phyloP scores from a whole-genome alignment of 305 asterid species.

The Rubia tinctorum region DNA sequence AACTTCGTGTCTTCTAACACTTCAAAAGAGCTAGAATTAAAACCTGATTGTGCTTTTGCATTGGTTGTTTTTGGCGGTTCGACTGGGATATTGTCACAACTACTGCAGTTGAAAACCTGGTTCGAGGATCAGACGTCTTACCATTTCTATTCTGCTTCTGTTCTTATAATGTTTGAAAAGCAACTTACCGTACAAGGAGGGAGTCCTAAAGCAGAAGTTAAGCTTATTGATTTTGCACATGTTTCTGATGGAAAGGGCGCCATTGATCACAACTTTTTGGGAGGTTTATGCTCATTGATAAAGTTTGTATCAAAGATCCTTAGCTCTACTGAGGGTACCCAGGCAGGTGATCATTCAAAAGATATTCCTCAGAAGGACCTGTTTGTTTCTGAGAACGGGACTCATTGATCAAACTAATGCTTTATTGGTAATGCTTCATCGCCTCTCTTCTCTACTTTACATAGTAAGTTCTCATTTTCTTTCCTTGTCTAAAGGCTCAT shows the following conservation, averaged over 20 bases:
- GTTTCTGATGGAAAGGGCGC: constrained; percentile 43
- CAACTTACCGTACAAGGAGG: constrained; percentile 32
- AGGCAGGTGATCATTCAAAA: constrained; percentile 13
- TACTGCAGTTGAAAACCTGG: constrained; percentile 51
- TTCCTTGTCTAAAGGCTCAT: not conserved
- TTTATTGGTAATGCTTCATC: not conserved
- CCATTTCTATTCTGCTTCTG: constrained; percentile 45
- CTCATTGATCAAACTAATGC: constrained; percentile 1
- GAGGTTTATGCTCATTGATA: constrained; percentile 52
- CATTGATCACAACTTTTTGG: constrained; percentile 55
- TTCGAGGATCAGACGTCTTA: constrained; percentile 47
- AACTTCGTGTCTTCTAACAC: constrained; percentile 43
- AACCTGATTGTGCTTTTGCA: constrained; percentile 43
- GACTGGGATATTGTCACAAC: constrained; percentile 42
- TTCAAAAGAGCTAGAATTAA: constrained; percentile 18
- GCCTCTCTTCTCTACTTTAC: not conserved
- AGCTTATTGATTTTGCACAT: constrained; percentile 86
- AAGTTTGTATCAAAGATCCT: constrained; percentile 44
- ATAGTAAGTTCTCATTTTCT: not conserved
- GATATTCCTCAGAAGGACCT: constrained; percentile 15
- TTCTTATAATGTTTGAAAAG: constrained; percentile 38
- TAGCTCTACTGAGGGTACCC: constrained; percentile 22
- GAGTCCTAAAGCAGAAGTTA: constrained; percentile 52
- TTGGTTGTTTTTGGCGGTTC: constrained; percentile 45
- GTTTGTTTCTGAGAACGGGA: constrained; percentile 9